Evolutionary conservation across 805 yeast species (phyloP).

Genomic region (Yarrowia sp.): DNA sequence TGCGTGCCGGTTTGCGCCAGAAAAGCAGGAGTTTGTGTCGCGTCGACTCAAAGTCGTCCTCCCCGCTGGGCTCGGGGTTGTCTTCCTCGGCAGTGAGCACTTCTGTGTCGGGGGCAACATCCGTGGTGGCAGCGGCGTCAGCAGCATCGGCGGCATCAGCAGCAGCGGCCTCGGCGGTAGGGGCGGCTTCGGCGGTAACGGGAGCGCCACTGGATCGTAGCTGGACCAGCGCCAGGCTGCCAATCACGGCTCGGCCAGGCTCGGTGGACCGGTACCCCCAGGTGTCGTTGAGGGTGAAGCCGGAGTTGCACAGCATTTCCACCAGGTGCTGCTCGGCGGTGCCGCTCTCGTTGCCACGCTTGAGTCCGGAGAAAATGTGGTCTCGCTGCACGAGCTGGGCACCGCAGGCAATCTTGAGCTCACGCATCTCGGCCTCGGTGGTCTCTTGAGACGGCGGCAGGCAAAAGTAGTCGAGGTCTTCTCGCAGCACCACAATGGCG

Average conservation of each 20-base stretch:
- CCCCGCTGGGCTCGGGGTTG: not conserved
- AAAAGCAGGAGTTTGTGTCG: conserved; percentile 70
- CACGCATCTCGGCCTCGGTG: conserved; percentile 56
- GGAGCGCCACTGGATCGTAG: conserved; percentile 26
- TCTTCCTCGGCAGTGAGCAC: not conserved
- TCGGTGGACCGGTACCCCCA: conserved; percentile 94
- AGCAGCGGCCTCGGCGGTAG: too few species aligned
- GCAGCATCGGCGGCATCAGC: too few species aligned
- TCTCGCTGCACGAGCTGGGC: conserved; percentile 53
- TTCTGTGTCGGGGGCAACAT: not conserved
- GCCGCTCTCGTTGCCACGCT: conserved; percentile 44
- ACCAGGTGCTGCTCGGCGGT: conserved; percentile 92
- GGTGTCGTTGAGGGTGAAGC: conserved; percentile 58
- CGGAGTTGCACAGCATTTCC: conserved; percentile 92
- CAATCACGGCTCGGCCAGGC: conserved; percentile 80
- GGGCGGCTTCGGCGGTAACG: not conserved
- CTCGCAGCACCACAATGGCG: conserved; percentile 84
- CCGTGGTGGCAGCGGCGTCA: not conserved
- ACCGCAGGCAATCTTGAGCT: conserved; percentile 72
- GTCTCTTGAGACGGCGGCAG: conserved; percentile 68
- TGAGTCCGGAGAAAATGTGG: conserved; percentile 73
- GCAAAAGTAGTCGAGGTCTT: conserved; percentile 90
- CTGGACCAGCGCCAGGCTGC: conserved; percentile 72
- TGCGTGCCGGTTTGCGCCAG: conserved; percentile 97
- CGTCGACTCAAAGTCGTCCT: conserved; percentile 32